Percentiles rank a stretch among this genome's conserved stretches.
Conservation (phyloP, 805 yeast species). For the Saccharomycopsis fermentans region DNA sequence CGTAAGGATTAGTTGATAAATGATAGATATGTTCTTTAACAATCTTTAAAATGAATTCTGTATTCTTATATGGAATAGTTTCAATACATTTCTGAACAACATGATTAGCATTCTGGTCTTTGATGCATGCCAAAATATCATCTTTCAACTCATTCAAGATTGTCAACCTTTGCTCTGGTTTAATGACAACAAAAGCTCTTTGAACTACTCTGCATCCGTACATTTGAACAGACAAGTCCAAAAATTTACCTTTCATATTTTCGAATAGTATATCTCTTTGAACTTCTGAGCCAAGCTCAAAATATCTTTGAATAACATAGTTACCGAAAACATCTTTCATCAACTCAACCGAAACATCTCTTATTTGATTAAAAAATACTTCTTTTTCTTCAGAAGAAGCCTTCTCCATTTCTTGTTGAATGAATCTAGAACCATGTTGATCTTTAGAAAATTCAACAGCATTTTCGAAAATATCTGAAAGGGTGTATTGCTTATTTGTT, state of each 20-base stretch:
- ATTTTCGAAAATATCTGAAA: constrained; percentile 74
- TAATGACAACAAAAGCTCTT: constrained; percentile 72
- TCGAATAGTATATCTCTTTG: constrained; percentile 63
- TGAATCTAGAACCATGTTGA: constrained; percentile 95
- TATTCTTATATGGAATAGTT: constrained; percentile 57
- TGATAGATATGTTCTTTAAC: constrained; percentile 66
- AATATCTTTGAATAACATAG: constrained; percentile 89
- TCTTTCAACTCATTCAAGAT: constrained; percentile 63
- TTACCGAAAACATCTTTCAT: constrained; percentile 98
- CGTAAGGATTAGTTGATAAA: constrained; percentile 90
- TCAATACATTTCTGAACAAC: constrained; percentile 95
- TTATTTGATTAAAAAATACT: constrained; percentile 72
- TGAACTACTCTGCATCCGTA: constrained; percentile 98
- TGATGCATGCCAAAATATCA: constrained; percentile 57
- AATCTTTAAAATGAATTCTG: constrained; percentile 64
- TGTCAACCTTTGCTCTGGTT: constrained; percentile 50
- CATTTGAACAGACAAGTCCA: constrained; percentile 80
- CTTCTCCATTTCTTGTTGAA: constrained; percentile 72
- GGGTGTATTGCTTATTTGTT: constrained; percentile 45
- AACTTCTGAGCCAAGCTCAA: constrained; percentile 66
- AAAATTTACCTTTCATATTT: constrained; percentile 64
- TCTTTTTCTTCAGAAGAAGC: constrained; percentile 66
- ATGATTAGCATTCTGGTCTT: constrained; percentile 97
- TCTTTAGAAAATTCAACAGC: constrained; percentile 89
- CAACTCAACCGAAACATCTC: constrained; percentile 61